Conservation (phyloP, 78 protist genomes). For the Dictyostelium purpureum region DNA sequence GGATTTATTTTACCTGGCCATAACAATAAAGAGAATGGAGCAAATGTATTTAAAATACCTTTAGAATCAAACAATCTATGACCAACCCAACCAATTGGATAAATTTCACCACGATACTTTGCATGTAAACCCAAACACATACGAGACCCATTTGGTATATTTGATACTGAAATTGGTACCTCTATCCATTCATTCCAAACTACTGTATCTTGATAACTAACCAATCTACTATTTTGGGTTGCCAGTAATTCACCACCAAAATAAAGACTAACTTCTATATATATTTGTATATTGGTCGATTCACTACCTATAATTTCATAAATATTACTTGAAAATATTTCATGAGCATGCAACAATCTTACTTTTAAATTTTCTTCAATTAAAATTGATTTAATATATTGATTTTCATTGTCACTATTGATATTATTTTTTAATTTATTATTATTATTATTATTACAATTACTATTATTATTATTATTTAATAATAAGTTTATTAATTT, state of each 20-base stretch:
- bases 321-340: slow-evolving; percentile 26
- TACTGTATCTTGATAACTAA: slow-evolving; percentile 47
- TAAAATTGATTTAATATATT: not conserved
- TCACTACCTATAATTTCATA: slow-evolving; percentile 17
- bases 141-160: slow-evolving; percentile 46
- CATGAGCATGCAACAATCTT: slow-evolving; percentile 63
- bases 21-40: slow-evolving; percentile 46
- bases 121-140: slow-evolving; percentile 50
- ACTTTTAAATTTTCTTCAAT: slow-evolving; percentile 29
- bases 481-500: not conserved
- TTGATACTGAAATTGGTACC: slow-evolving; percentile 22
- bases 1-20: slow-evolving; percentile 80
- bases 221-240: not conserved
- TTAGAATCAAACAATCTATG: slow-evolving; percentile 44
- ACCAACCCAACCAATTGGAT: slow-evolving; percentile 64
- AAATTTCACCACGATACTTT: slow-evolving; percentile 1
- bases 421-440: not conserved
- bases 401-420: not conserved
- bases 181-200: slow-evolving; percentile 77
- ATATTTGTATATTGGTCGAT: slow-evolving; percentile 8
- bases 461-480: not conserved
- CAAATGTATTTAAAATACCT: slow-evolving; percentile 29
- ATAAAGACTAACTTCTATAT: slow-evolving; percentile 30
- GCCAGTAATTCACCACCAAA: slow-evolving; percentile 60
- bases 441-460: too few relatives aligned